Evolutionary conservation across 345 rosid genomes (phyloP).

Genomic region (Mercurialis annua): DNA sequence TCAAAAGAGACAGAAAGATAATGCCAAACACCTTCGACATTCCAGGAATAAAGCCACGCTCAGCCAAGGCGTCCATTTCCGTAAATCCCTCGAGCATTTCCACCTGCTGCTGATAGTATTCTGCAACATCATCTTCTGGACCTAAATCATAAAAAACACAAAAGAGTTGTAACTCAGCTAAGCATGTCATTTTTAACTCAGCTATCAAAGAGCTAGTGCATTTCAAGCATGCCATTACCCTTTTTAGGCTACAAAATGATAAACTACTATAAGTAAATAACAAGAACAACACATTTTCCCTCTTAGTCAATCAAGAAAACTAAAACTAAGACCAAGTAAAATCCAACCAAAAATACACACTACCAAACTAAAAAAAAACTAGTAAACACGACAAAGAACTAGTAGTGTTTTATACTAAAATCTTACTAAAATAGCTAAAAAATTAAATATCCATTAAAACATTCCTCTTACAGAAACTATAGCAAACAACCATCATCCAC

Average conservation of each 20-base stretch:
- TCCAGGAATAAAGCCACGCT: conserved; percentile 86
- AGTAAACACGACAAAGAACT: background rate
- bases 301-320: background rate
- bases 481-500: background rate
- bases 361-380: background rate
- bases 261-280: background rate
- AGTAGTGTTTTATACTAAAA: background rate
- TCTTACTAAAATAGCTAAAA: background rate
- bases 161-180: background rate
- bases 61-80: conserved; percentile 94
- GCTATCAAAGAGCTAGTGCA: background rate
- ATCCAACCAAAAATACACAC: background rate
- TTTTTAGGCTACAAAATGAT: background rate
- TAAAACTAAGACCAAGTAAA: background rate
- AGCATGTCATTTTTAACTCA: background rate
- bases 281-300: background rate
- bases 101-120: conserved; percentile 93
- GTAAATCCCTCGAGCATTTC: conserved; percentile 94
- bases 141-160: conserved; percentile 40
- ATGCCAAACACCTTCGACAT: conserved; percentile 64
- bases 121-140: conserved; percentile 87
- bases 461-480: background rate
- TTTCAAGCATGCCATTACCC: background rate
- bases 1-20: conserved; percentile 6
- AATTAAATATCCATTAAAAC: no score